Base-by-base conservation (phyloP, 495 filamentous ascomycete species). In the Hypoxylon cercidicola region DNA sequence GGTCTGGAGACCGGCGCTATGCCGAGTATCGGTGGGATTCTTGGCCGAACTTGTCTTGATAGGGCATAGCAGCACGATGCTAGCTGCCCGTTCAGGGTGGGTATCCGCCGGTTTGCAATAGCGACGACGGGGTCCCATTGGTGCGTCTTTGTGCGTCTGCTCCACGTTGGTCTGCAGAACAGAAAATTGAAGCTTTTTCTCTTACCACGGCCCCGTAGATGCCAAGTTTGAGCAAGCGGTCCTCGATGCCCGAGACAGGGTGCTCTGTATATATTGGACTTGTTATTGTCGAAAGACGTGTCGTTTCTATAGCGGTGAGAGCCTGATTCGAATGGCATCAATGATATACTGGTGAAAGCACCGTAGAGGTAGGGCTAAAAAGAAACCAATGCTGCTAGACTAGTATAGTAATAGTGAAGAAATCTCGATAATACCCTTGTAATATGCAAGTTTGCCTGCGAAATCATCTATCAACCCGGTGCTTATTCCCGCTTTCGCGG, bases 21-120 rank as follows among this genome's bases (percentile, higher is more conserved):
- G 66, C 66, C 66, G 66, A 69, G 61, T 21, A 69, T 69, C 66
- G 66, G 66, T 64, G 61, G 66, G 61, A 60, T 51, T 28, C 47
- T 57, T 32, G 28, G 25, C 59, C 65, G 65, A 68, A 52, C 61
- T 61, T 69, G 51, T 40, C 61, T 65, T 9, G 56, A 61, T 65
- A 34, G 9, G 61, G 66, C 21, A 52, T 69, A 61, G 60, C 50
- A 39, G 40, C 41, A 51, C 25, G 48, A 59, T 52, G 64, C 59
- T 64, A 64, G 60, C 53, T 63, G 49, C 21, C 60, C 28, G 37
- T 56, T 46, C 23, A 18, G 46, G 50, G 60, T 69, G 60, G 60
- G 60, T 47, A 69, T 49, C 45, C 55, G 45, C 64, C 64, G 64
- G 65, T 60, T 52, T 28, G 4, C 50, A 51, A 52, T 69, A 32